These are phyloP conservation scores for Cylindrotheca fusiformis DNA, from an alignment of 108 stramenopile genomes.

Conservation along the genomic window DNA sequence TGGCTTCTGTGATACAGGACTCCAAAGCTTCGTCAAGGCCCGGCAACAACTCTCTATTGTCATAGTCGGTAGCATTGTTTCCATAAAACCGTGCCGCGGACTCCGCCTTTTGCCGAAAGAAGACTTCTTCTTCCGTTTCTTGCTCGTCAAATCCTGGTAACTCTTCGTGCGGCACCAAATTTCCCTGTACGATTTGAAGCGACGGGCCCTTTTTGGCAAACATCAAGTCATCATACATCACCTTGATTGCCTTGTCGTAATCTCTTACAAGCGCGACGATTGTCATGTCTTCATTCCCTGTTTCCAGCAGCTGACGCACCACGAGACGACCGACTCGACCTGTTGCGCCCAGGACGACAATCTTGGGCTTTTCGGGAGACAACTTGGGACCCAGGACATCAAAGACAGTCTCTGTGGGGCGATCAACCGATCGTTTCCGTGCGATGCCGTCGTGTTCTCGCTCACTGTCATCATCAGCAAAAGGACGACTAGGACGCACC, in stretches of 20 bases:
- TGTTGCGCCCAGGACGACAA: conserved; percentile 70
- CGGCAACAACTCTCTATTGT: conserved; percentile 32
- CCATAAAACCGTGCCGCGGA: conserved; percentile 42
- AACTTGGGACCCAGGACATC: conserved; percentile 19
- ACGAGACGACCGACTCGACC: conserved; percentile 58
- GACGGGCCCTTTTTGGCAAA: conserved; percentile 37
- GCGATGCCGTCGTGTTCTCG: background rate
- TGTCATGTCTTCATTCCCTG: conserved; percentile 42
- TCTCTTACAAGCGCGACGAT: conserved; percentile 66
- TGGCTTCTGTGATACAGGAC: conserved; percentile 48
- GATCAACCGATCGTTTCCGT: conserved; percentile 14
- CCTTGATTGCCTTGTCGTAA: conserved; percentile 46
- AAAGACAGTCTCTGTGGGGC: conserved; percentile 28
- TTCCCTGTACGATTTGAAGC: conserved; percentile 54
- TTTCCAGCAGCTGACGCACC: conserved; percentile 46
- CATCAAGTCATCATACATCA: conserved; percentile 49
- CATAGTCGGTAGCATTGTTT: conserved; percentile 33
- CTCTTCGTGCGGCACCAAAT: conserved; percentile 53
- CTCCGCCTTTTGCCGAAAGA: conserved; percentile 32
- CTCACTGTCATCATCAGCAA: background rate
- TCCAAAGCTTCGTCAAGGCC: conserved; percentile 47
- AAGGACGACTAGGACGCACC: background rate
- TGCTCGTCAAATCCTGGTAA: conserved; percentile 33
- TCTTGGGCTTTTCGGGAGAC: conserved; percentile 41
- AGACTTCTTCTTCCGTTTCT: conserved; percentile 24